Percentiles rank a stretch among this genome's conserved stretches.
Conservation (phyloP, 305 asterid species). For the Plantago lanceolata region DNA sequence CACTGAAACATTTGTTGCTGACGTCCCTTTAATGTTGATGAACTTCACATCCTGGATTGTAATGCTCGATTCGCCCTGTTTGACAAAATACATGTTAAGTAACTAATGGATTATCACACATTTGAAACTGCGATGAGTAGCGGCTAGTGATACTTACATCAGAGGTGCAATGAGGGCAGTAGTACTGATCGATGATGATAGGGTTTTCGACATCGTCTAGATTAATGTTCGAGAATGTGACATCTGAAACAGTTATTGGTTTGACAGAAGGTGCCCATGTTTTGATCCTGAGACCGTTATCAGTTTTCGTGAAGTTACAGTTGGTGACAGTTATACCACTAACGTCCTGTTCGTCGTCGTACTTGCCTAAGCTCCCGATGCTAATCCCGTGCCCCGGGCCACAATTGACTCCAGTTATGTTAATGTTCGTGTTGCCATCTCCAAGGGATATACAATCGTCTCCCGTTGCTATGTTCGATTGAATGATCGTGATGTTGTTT, state of each 20-base stretch:
- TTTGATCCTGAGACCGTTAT: slow-evolving; percentile 37
- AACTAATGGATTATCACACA: background rate
- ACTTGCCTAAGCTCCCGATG: slow-evolving; percentile 40
- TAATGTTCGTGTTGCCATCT: slow-evolving; percentile 20
- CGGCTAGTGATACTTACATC: background rate
- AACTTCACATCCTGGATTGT: slow-evolving; percentile 22
- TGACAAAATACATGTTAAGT: background rate
- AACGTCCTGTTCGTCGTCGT: slow-evolving; percentile 23
- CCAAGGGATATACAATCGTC: slow-evolving; percentile 45
- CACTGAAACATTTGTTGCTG: slow-evolving; percentile 16
- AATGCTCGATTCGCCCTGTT: slow-evolving; percentile 16
- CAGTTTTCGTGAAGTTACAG: slow-evolving; percentile 26
- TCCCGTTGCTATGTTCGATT: slow-evolving; percentile 25
- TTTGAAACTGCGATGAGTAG: background rate
- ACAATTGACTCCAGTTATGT: slow-evolving; percentile 23
- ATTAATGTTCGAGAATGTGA: slow-evolving; percentile 14
- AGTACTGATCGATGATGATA: slow-evolving; percentile 30
- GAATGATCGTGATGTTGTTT: background rate
- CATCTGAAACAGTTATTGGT: slow-evolving; percentile 1
- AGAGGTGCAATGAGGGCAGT: slow-evolving; percentile 24
- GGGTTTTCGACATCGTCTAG: slow-evolving; percentile 22
- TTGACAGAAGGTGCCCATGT: slow-evolving; percentile 22
- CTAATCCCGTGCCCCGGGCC: slow-evolving; percentile 51
- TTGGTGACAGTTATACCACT: slow-evolving; percentile 21
- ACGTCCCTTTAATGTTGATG: slow-evolving; percentile 16